These are phyloP conservation scores for Dactylonectria estremocensis DNA, from an alignment of 2,329 filamentous ascomycete genomes.

Conservation along the genomic window DNA sequence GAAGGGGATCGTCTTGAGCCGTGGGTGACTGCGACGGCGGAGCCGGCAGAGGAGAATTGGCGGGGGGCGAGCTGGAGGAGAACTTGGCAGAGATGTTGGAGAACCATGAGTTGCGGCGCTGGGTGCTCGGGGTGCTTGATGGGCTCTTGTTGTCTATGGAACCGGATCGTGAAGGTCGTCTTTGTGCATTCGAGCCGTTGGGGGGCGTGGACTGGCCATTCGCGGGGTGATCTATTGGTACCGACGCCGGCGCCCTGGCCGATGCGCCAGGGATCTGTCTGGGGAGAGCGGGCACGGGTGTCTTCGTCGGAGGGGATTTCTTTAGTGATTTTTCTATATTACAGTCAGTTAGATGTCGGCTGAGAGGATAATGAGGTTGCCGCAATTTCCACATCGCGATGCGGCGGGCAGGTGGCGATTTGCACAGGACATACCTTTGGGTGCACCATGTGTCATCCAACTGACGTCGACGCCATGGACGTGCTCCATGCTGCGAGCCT, in stretches of 20 bases:
- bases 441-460: constrained; percentile 87
- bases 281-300: constrained; percentile 50
- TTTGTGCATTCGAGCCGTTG: constrained; percentile 44
- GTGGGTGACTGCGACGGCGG: constrained; percentile 48
- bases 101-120: constrained; percentile 88
- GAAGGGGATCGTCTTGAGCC: constrained; percentile 57
- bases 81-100: constrained; percentile 95
- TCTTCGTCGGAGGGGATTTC: constrained; percentile 48
- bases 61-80: constrained; percentile 62
- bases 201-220: constrained; percentile 45
- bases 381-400: constrained; percentile 34
- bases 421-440: constrained; percentile 76
- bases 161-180: constrained; percentile 51
- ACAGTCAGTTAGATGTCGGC: constrained; percentile 28
- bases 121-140: constrained; percentile 56
- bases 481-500: constrained; percentile 76
- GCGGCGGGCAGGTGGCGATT: constrained; percentile 42
- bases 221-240: constrained; percentile 37
- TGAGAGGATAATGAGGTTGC: neutral
- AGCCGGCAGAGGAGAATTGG: constrained; percentile 51
- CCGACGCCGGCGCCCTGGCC: constrained; percentile 48
- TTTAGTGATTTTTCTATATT: constrained; percentile 51
- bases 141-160: constrained; percentile 54
- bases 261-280: constrained; percentile 52
- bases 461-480: constrained; percentile 88